These are phyloP conservation scores for Rutstroemia sp. DNA, from an alignment of 2,329 filamentous ascomycete genomes.

Conservation along the genomic window DNA sequence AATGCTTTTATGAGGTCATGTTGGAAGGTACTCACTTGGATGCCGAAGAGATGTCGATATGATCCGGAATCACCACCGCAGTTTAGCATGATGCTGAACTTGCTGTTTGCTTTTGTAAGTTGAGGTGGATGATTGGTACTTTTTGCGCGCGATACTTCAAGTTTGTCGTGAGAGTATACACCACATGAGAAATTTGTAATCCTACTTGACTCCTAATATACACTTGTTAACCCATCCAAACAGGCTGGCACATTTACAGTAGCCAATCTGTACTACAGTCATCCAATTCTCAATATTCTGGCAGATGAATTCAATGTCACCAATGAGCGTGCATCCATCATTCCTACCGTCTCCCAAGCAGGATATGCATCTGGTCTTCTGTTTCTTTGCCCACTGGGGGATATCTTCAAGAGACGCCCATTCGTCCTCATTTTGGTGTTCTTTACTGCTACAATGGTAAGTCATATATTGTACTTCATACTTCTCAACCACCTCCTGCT, in stretches of 20 bases:
- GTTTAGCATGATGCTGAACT: constrained; percentile 61
- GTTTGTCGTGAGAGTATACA: not conserved
- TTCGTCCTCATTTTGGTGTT: constrained; percentile 63
- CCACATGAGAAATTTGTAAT: not conserved
- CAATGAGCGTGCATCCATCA: constrained; percentile 57
- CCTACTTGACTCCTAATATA: not conserved
- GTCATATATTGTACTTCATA: constrained; percentile 22
- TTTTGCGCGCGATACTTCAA: not conserved
- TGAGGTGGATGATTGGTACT: not conserved
- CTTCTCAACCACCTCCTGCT: not conserved
- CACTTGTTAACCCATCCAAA: not conserved
- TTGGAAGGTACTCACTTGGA: constrained; percentile 42
- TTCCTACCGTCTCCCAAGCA: constrained; percentile 72
- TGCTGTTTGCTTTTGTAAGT: constrained; percentile 49
- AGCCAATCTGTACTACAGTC: constrained; percentile 75
- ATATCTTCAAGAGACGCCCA: constrained; percentile 57
- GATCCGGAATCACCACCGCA: constrained; percentile 56
- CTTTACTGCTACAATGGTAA: constrained; percentile 60
- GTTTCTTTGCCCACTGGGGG: constrained; percentile 69
- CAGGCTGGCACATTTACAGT: constrained; percentile 60
- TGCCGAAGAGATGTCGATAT: constrained; percentile 61
- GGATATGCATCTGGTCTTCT: constrained; percentile 70
- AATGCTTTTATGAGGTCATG: constrained; percentile 12
- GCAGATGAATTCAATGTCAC: constrained; percentile 63
- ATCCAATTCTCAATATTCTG: constrained; percentile 71